Conservation (phyloP, 495 filamentous ascomycete species). For the Penicillium simplicissimum region DNA sequence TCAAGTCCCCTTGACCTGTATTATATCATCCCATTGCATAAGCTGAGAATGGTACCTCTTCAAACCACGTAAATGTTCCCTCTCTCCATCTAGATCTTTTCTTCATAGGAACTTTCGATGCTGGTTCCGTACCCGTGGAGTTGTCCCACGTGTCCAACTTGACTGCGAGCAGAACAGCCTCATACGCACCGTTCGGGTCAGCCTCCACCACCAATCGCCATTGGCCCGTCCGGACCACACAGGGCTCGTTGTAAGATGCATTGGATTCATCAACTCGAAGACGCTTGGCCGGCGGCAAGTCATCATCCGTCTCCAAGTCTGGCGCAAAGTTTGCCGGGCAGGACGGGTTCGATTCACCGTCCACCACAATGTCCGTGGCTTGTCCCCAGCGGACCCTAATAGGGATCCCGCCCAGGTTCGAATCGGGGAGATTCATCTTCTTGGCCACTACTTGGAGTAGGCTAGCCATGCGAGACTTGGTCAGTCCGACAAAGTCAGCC, state of each 20-base stretch:
- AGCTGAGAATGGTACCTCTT: not conserved
- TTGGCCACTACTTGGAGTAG: constrained; percentile 79
- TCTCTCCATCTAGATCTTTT: not conserved
- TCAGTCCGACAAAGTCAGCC: constrained; percentile 70
- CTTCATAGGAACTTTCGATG: constrained; percentile 62
- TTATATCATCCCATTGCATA: constrained; percentile 4
- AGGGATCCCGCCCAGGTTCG: constrained; percentile 12
- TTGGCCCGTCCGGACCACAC: constrained; percentile 76
- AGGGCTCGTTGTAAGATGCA: constrained; percentile 38
- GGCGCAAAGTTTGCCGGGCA: not conserved
- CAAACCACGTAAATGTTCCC: not conserved
- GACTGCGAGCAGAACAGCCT: constrained; percentile 70
- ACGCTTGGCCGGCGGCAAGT: constrained; percentile 48
- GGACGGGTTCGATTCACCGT: constrained; percentile 49
- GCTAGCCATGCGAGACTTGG: constrained; percentile 66
- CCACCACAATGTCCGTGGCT: constrained; percentile 71
- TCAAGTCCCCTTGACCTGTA: not conserved
- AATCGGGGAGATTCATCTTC: constrained; percentile 67
- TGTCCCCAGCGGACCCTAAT: constrained; percentile 66
- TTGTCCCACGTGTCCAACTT: constrained; percentile 76
- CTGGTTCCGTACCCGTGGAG: constrained; percentile 67
- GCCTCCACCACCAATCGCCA: constrained; percentile 76
- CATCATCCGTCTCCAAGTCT: constrained; percentile 14
- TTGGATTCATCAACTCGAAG: constrained; percentile 39
- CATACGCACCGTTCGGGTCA: constrained; percentile 37